phyloP scores from a whole-genome alignment of 1,139 yeast genomes.

The Zhuliangozyma blackwelliae region DNA sequence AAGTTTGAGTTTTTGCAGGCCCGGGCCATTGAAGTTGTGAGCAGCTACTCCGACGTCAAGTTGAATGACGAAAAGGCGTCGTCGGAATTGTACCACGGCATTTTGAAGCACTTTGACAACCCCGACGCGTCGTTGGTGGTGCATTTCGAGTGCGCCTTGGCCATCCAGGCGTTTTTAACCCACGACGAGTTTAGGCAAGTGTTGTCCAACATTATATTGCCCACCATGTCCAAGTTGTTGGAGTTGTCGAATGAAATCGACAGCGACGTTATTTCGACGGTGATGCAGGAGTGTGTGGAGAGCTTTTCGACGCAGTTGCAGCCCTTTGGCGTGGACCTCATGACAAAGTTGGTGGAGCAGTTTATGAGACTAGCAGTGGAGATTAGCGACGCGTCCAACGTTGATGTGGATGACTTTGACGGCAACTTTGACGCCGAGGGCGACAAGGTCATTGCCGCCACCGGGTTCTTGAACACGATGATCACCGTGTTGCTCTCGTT shows the following conservation, averaged over 20 bases:
- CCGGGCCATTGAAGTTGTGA: slow-evolving; percentile 74
- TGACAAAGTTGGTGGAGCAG: slow-evolving; percentile 75
- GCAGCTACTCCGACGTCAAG: slow-evolving; percentile 63
- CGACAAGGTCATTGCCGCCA: slow-evolving; percentile 84
- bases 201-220: slow-evolving; percentile 64
- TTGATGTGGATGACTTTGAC: slow-evolving; percentile 42
- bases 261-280: slow-evolving; percentile 81
- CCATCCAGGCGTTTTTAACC: slow-evolving; percentile 73
- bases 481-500: slow-evolving; percentile 82
- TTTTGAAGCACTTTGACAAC: slow-evolving; percentile 52
- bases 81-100: slow-evolving; percentile 59
- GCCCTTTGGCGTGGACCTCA: slow-evolving; percentile 88
- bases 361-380: slow-evolving; percentile 72
- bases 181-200: slow-evolving; percentile 65
- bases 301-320: slow-evolving; percentile 82
- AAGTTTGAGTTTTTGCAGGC: slow-evolving; percentile 73
- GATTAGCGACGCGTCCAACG: slow-evolving; percentile 55
- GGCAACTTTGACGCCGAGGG: slow-evolving; percentile 48
- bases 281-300: slow-evolving; percentile 95
- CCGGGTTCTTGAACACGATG: slow-evolving; percentile 83
- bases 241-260: slow-evolving; percentile 79
- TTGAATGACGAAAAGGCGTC: slow-evolving; percentile 49
- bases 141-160: slow-evolving; percentile 78
- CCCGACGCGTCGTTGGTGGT: slow-evolving; percentile 61
- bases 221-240: slow-evolving; percentile 77